Conservation (phyloP, 352 stramenopile species). For the Pseudoperonospora humuli region DNA sequence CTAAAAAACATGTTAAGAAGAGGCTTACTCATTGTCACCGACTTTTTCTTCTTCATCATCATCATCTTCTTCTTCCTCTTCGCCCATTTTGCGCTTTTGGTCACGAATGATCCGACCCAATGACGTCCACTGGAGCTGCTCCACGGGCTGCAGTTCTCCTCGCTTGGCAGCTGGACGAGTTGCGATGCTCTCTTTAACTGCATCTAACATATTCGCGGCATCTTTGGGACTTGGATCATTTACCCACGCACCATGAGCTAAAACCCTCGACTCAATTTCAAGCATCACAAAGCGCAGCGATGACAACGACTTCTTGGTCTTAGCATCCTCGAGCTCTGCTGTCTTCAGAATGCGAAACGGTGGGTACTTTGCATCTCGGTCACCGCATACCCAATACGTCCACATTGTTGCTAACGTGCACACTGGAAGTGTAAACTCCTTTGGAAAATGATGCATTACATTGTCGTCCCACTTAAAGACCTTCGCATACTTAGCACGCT, state of each 20-base stretch:
- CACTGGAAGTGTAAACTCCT: slow-evolving; percentile 7
- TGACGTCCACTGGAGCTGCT: slow-evolving; percentile 15
- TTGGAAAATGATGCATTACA: slow-evolving; percentile 19
- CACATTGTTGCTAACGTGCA: slow-evolving; percentile 11
- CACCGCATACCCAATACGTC: slow-evolving; percentile 14
- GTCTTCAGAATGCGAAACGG: slow-evolving; percentile 14
- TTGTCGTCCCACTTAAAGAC: slow-evolving; percentile 17
- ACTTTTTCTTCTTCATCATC: no score
- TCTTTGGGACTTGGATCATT: slow-evolving; percentile 9
- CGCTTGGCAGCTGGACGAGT: slow-evolving; percentile 7
- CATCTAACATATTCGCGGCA: slow-evolving; percentile 6
- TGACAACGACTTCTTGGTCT: slow-evolving; percentile 4
- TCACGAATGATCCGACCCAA: slow-evolving; percentile 14
- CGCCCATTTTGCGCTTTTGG: no score
- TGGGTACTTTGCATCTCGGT: no score
- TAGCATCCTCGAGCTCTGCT: slow-evolving; percentile 8
- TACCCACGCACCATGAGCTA: slow-evolving; percentile 16
- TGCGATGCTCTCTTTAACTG: no score
- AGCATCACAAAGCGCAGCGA: slow-evolving; percentile 21
- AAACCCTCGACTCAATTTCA: slow-evolving; percentile 14
- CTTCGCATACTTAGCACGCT: slow-evolving; percentile 17
- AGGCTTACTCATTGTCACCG: no score
- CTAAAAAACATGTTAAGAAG: no score
- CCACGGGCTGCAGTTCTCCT: slow-evolving; percentile 5
- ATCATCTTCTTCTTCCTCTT: no score